These are phyloP conservation scores for Castanea mollissima DNA, from an alignment of 306 rosid species.

Conservation along the genomic window DNA sequence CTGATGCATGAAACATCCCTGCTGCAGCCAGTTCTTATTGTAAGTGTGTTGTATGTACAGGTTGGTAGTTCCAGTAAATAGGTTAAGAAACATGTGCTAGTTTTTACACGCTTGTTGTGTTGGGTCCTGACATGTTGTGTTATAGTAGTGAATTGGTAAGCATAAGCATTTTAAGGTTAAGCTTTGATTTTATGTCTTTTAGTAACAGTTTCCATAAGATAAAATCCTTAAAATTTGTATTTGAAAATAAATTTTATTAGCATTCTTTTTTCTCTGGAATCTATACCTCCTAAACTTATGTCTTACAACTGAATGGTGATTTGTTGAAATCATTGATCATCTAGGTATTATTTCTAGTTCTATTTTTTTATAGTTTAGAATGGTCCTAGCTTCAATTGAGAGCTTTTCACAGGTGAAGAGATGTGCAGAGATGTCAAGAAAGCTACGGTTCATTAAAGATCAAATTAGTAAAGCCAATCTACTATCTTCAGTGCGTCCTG, in stretches of 20 bases:
- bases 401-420: constrained; percentile 77
- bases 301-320: neutral
- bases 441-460: constrained; percentile 86
- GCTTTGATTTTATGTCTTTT: neutral
- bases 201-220: neutral
- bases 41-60: neutral
- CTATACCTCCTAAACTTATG: neutral
- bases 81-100: neutral
- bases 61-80: constrained; percentile 9
- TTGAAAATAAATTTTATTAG: constrained; percentile 1
- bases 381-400: constrained; percentile 19
- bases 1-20: neutral
- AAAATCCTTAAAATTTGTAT: constrained; percentile 18
- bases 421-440: constrained; percentile 98
- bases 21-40: constrained; percentile 9
- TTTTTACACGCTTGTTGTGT: neutral
- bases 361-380: neutral
- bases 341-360: neutral
- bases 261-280: constrained; percentile 6
- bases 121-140: too few relatives aligned
- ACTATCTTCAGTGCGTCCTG: constrained; percentile 52
- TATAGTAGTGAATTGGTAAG: neutral
- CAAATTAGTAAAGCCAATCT: constrained; percentile 87
- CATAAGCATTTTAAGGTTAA: neutral
- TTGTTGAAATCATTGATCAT: constrained; percentile 1